Base-by-base conservation (phyloP, 345 rosid genomes). In the Salix udensis region DNA sequence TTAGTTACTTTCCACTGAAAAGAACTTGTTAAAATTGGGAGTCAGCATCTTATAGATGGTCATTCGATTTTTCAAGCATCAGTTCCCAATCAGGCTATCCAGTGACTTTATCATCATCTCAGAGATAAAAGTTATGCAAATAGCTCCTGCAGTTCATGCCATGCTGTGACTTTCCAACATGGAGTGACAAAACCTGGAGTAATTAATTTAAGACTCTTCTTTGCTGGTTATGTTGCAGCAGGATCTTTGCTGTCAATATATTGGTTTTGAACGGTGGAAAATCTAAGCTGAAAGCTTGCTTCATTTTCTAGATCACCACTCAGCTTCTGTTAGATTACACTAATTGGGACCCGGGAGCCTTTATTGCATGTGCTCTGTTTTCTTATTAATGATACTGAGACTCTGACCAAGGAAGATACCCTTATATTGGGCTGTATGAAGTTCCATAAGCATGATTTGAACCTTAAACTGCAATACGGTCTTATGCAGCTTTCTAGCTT, bases 281-380 rank as follows among this genome's bases (percentile, higher is more conserved):
- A 61, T 48, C 76, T 52, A 37, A 46, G 72, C 55, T 66, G 55
- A 70, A 42, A 24, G 72, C 66, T 58, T 71, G 48, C 31, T 67
- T 68, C 7, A 30, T 40, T 28, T 1, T 16, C 28, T 19, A 44
- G 30, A 15, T 37, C 37, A 48, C 67, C 11, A 74, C 19, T 24
- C 23, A 58, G 4, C 67, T 34, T 50, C 60, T 52, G 7, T 36
- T 65, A 64, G 44, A 40, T 21, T 37, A 21, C 44, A 7, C 44
- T 26, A 14, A 31, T 34, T 61, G 61, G 36, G 40, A 26, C 2
- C n/a, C 14, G 19, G 52, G 52, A 46, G 52, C 52, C 60, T 31
- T 36, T 14, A 14, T 48, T 4, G n/a, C 34, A 13, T 40, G 26
- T 23, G 55, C 10, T 42, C 58, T 5, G 18, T 23, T 23, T n/a